Base-by-base conservation (phyloP, 306 rosid genomes). In the Aeschynomene evenia region DNA sequence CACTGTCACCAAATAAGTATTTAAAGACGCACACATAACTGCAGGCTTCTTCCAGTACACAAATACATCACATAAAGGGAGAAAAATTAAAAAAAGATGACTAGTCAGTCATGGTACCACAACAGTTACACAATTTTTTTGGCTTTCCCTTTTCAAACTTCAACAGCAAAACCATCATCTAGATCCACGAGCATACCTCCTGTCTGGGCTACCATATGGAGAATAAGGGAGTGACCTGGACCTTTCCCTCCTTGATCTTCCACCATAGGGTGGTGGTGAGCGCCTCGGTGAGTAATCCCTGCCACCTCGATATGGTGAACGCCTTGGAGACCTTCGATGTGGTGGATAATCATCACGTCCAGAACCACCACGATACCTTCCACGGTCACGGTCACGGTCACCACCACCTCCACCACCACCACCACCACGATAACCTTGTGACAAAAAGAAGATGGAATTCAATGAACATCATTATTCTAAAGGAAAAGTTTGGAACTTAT, bases 171-270 rank as follows among this genome's bases (percentile, higher is more conserved):
- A 66, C 54, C 68, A 73, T 86, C 86, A 91, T 77, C 93, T 84
- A 68, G 91, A 77, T 34, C 91, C 85, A 11, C 94, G 84, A 52
- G 80, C 72, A 73, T 88, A 86, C 82, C 79, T 88, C 79, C 91
- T 86, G 48, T 91, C 96, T 3, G 97, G 92, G 78, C 98, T 88
- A 18, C 85, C 96, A 71, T 84, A 81, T 18, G 90, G 94, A 22
- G 96, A 79, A 48, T 80, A 82, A 40, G 85, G 88, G 18, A 68
- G 85, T 5, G 88, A 93, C 80, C 92, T 83, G 10, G 98, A 88
- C 79, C 91, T 78, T 0, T 91, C 95, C 88, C 97, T 89, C 81
- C 97, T 85, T 64, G 94, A 84, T 60, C 96, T 88, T 59, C 97
- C 95, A 14, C 79, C 89, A 53, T 85, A 78, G 3, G 93, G 92